Conservation (phyloP, 2,329 filamentous ascomycete species). For the Penicillium sp. region DNA sequence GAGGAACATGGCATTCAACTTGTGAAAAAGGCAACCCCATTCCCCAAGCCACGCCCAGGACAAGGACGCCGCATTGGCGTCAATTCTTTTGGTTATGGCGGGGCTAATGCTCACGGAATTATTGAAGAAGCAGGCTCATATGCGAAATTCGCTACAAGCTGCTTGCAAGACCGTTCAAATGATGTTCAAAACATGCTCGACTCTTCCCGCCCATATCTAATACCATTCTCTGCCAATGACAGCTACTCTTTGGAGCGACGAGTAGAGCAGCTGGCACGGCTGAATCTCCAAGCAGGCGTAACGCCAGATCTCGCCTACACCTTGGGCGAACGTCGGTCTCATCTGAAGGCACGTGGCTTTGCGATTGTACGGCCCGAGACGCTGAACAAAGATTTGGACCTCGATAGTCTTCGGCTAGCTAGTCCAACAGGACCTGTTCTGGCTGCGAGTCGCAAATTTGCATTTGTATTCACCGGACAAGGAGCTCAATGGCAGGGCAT, state of each 20-base stretch:
- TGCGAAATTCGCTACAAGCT: too few species aligned
- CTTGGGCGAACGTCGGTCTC: too few species aligned
- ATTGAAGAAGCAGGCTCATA: conserved; percentile 49
- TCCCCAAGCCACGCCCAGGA: conserved; percentile 16
- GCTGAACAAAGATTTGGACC: conserved; percentile 49
- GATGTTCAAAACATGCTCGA: conserved; percentile 36
- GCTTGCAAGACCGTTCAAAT: too few species aligned
- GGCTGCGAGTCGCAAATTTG: conserved; percentile 16
- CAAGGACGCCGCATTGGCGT: conserved; percentile 18
- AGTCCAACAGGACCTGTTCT: too few species aligned
- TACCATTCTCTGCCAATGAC: conserved; percentile 55
- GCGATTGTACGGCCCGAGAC: conserved; percentile 18
- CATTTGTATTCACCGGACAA: conserved; percentile 33
- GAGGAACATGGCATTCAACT: conserved; percentile 39
- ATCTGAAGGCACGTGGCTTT: too few species aligned
- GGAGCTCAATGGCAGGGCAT: conserved; percentile 31
- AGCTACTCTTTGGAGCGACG: too few species aligned
- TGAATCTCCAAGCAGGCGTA: background rate
- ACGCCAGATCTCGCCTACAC: background rate
- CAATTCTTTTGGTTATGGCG: conserved; percentile 2
- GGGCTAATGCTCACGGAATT: conserved; percentile 37
- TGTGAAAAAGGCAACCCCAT: conserved; percentile 22
- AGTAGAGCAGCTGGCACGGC: too few species aligned
- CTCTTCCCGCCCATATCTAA: conserved; percentile 50
- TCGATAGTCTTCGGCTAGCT: background rate